Conservation (phyloP, 352 stramenopile genomes). For the Phytophthora cajani region DNA sequence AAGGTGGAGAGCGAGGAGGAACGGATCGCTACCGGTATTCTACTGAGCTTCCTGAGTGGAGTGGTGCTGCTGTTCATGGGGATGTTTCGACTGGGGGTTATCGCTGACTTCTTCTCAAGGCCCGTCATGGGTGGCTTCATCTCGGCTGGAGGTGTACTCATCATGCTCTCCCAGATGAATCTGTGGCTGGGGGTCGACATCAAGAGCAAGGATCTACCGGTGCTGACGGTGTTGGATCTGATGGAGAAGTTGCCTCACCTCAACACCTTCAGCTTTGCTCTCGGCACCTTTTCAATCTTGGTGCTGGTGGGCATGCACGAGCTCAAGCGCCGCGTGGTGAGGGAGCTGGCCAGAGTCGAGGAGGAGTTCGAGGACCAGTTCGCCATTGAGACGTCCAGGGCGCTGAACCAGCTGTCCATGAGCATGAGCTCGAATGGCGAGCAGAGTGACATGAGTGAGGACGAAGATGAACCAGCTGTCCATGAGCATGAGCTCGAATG, state of each 20-base stretch:
- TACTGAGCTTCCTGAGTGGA: slow-evolving; percentile 77
- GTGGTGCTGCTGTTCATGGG: slow-evolving; percentile 64
- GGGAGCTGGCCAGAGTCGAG: slow-evolving; percentile 40
- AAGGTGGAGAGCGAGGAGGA: slow-evolving; percentile 61
- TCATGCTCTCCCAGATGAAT: slow-evolving; percentile 70
- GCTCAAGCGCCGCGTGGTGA: slow-evolving; percentile 48
- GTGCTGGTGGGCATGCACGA: slow-evolving; percentile 56
- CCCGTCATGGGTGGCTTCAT: slow-evolving; percentile 81
- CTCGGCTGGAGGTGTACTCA: slow-evolving; percentile 68
- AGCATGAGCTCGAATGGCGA: slow-evolving; percentile 37
- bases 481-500: slow-evolving; percentile 35
- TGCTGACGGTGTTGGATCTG: slow-evolving; percentile 68
- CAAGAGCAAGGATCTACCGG: slow-evolving; percentile 51
- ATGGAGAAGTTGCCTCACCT: slow-evolving; percentile 49
- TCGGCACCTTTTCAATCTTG: slow-evolving; percentile 55
- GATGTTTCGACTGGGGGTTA: slow-evolving; percentile 60
- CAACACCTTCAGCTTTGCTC: slow-evolving; percentile 57
- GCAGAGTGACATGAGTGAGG: slow-evolving; percentile 25
- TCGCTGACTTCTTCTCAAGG: slow-evolving; percentile 77
- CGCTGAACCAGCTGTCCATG: slow-evolving; percentile 29
- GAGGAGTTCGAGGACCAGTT: slow-evolving; percentile 54
- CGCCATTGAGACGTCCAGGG: slow-evolving; percentile 51
- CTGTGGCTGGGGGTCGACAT: slow-evolving; percentile 65
- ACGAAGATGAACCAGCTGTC: slow-evolving; percentile 30
- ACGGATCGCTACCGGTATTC: slow-evolving; percentile 63